Base-by-base conservation (phyloP, 176 grass and related monocot species). In the Bolboschoenus planiculmis region DNA sequence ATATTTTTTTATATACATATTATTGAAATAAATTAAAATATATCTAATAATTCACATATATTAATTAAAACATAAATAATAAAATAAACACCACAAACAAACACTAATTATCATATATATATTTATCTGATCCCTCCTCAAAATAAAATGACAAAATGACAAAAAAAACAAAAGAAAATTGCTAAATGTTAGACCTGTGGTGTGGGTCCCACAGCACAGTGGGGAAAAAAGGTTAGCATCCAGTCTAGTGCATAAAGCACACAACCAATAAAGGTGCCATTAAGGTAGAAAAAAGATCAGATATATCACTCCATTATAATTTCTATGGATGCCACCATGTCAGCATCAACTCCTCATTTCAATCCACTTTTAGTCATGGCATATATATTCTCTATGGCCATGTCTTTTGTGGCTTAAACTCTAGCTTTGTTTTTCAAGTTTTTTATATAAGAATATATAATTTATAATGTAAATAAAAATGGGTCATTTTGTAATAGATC, bases 331-430 rank as follows among this genome's bases (percentile, higher is more conserved):
- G 72, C 53, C 54, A 50, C 13, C 58, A 6, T 65, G 80, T 82
- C 80, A 82, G 80, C 80, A 82, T 82, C 80, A 82, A 82, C 80
- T 82, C 34, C 36, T 14, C 56, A 63, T 82, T 61, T 82, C 34
- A 30, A 65, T 29, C 39, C 34, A 43, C 26, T 66, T 59, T 18
- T 10, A 18, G 6, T 27, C 3, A 46, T 74, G 39, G 23, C 14
- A 18, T 51, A 3, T 2, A 62, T 62, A 82, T 65, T 65, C 7
- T 48, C 5, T 65, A 8, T 64, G 37, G 4, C 34, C 57, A 63
- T 46, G 5, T 82, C 37, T 62, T 61, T 1, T 64, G 54, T 62
- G 21, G 5, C 30, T 9, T n/a, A n/a, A n/a, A n/a, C n/a, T n/a
- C 48, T 35, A 20, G 63, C 14, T 64, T 15, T 64, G 3, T 9